Conservation (phyloP, 2,329 filamentous ascomycete genomes). For the Zymoseptoria brevis region DNA sequence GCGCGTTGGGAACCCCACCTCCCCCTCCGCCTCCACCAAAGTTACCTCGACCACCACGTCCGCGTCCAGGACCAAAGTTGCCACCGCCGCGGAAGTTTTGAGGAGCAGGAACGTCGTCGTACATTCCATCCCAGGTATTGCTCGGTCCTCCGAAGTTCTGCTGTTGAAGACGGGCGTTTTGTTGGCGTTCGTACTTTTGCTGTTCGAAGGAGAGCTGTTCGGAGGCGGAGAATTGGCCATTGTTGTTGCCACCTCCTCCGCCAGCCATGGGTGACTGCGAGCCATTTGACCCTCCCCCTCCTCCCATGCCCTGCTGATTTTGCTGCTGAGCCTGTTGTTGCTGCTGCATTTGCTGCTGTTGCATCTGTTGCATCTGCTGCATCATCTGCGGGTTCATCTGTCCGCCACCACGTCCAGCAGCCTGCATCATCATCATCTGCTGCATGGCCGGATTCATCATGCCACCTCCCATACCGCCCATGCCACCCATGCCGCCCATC, state of each 20-base stretch:
- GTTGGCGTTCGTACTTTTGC: constrained; percentile 67
- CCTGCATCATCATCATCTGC: constrained; percentile 32
- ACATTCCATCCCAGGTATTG: constrained; percentile 91
- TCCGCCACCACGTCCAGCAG: constrained; percentile 18
- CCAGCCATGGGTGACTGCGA: constrained; percentile 21
- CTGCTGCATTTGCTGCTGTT: constrained; percentile 29
- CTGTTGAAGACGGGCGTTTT: constrained; percentile 46
- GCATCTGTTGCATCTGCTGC: constrained; percentile 39
- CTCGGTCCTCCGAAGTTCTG: constrained; percentile 34
- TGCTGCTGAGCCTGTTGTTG: constrained; percentile 30
- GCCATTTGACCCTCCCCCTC: constrained; percentile 25
- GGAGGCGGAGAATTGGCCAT: constrained; percentile 45
- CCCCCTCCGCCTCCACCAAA: neutral
- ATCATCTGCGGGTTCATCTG: constrained; percentile 53
- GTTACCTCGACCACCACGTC: constrained; percentile 32
- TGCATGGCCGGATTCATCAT: constrained; percentile 53
- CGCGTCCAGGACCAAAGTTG: constrained; percentile 40
- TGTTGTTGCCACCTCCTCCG: constrained; percentile 31
- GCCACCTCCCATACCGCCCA: constrained; percentile 23
- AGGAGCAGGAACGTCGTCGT: constrained; percentile 86
- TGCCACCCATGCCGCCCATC: constrained; percentile 48
- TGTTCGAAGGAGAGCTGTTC: constrained; percentile 70
- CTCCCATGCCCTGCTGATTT: constrained; percentile 6
- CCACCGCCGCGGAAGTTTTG: constrained; percentile 47
- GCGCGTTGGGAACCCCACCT: constrained; percentile 56